Conservation (phyloP, 352 stramenopile genomes). For the Globisporangium irregulare region DNA sequence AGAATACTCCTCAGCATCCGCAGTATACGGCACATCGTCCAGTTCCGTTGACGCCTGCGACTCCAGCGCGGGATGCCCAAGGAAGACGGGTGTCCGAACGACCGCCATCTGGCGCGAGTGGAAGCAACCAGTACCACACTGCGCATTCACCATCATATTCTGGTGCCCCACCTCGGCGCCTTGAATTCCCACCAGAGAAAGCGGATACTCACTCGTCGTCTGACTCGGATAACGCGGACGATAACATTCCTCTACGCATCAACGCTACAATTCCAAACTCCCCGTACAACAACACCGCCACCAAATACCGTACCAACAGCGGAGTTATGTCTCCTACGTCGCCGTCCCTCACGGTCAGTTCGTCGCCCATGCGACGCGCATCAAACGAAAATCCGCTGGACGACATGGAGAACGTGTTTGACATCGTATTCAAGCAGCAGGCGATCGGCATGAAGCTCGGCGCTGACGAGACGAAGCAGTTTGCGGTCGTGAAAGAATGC, state of each 20-base stretch:
- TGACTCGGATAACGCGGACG: conserved; percentile 57
- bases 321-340: conserved; percentile 15
- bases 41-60: conserved; percentile 7
- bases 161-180: conserved; percentile 1
- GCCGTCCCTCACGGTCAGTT: conserved; percentile 19
- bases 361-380: conserved; percentile 22
- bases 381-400: conserved; percentile 38
- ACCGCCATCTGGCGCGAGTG: conserved; percentile 5
- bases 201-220: conserved; percentile 27
- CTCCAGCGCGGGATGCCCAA: background rate
- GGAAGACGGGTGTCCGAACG: conserved; percentile 1
- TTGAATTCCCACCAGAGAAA: conserved; percentile 23
- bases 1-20: conserved; percentile 9
- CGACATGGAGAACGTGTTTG: conserved; percentile 75
- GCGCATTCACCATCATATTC: conserved; percentile 10
- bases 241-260: conserved; percentile 14
- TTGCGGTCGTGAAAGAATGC: conserved; percentile 81
- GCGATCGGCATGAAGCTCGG: conserved; percentile 82
- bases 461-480: conserved; percentile 63
- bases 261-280: conserved; percentile 19
- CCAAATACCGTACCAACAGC: conserved; percentile 4
- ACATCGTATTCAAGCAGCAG: conserved; percentile 87
- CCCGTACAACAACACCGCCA: conserved; percentile 11
- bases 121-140: conserved; percentile 6
- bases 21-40: conserved; percentile 9